A percentile compares a stretch with the other conserved stretches of the same genome.
phyloP scores from a whole-genome alignment of 2,329 filamentous ascomycete species.

The Ophiosphaerella korrae region DNA sequence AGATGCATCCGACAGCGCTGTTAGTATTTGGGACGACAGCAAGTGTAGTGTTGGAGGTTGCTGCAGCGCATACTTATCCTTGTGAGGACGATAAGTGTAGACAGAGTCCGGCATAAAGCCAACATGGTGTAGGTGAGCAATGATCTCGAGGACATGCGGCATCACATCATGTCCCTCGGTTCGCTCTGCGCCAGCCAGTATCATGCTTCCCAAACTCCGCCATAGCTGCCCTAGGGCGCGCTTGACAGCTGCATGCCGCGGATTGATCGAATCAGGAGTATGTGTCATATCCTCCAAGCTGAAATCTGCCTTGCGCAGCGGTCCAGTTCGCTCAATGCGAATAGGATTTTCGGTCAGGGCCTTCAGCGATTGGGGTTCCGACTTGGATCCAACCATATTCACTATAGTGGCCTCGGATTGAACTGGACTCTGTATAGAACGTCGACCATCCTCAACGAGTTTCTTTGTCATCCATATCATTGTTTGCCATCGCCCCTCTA shows the following conservation, averaged over 20 bases:
- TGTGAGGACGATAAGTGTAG: conserved; percentile 46
- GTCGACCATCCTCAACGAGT: conserved; percentile 43
- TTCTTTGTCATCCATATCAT: conserved; percentile 54
- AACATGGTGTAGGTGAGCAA: conserved; percentile 55
- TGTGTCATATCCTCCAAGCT: conserved; percentile 33
- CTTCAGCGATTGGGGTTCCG: conserved; percentile 20
- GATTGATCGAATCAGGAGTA: conserved; percentile 32
- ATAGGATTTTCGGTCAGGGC: conserved; percentile 32
- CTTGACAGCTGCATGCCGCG: conserved; percentile 29
- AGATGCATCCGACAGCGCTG: conserved; percentile 56
- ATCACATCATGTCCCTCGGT: conserved; percentile 37
- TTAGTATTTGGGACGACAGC: conserved; percentile 55
- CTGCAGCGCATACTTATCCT: conserved; percentile 46
- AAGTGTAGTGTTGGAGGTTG: conserved; percentile 56
- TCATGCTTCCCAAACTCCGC: conserved; percentile 53
- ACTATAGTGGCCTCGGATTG: conserved; percentile 19
- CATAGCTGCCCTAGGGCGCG: conserved; percentile 53
- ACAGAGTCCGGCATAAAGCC: conserved; percentile 54
- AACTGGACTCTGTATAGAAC: conserved; percentile 7
- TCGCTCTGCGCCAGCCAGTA: conserved; percentile 43
- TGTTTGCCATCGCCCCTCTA: conserved; percentile 49
- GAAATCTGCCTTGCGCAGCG: conserved; percentile 16
- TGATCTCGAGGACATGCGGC: conserved; percentile 53
- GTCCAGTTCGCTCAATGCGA: conserved; percentile 16
- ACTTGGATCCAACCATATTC: conserved; percentile 23